Base-by-base conservation (phyloP, 148 eudicot species). In the Chenopodium suecicum region DNA sequence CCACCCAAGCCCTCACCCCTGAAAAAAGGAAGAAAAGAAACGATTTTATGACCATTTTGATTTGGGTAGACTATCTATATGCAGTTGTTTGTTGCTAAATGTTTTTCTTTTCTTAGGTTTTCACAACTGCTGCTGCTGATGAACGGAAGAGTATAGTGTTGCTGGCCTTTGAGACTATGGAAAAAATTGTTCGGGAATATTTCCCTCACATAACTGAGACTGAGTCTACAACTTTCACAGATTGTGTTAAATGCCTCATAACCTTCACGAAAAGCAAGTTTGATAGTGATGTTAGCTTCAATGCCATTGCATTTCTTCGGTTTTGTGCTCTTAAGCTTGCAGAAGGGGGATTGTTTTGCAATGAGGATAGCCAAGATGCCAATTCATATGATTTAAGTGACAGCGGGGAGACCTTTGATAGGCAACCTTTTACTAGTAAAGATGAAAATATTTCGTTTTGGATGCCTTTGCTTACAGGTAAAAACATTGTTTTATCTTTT, bases 291-390 rank as follows among this genome's bases (percentile, higher is more conserved):
- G 98, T 94, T 79, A 92, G 98, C 91, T 93, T 94, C 84, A 97
- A 97, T 86, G 98, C 99, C 72, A 97, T 97, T 72, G 99, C 99
- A 70, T 97, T 94, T 90, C 96, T 97, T 70, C 98, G 98, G 76
- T 97, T 91, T 84, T 97, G 98, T 82, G 99, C 99, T 77, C 91
- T 94, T 87, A 97, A 97, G 87, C 96, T 97, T 85, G 98, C 99
- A 23, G 98, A 97, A 73, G 99, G 97, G 34, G 98, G 95, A 68
- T 88, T 96, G 82, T 89, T 89, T 84, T 88, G 89, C 85, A 87
- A 85, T 78, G 92, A 88, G 82, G 90, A 90, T 70, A 87, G 75
- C 70, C 88, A 86, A 75, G 86, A 85, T 84, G 89, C 87, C 80
- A 86, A 83, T 78, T 85, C 88, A 50, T 84, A 89, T 66, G 56